phyloP scores from a whole-genome alignment of 139 green algal species.

The Nannochloris sp. region DNA sequence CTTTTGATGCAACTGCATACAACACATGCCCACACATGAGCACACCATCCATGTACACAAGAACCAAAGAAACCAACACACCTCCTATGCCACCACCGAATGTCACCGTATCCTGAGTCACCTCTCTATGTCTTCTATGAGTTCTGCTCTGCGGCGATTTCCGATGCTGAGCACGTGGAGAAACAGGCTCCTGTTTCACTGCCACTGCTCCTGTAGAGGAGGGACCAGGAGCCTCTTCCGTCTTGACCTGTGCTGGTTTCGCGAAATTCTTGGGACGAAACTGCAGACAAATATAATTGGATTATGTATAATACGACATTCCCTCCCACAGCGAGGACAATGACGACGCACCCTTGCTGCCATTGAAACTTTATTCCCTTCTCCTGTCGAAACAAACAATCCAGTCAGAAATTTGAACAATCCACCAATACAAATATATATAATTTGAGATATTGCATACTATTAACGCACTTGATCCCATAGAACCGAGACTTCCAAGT shows the following conservation, averaged over 20 bases:
- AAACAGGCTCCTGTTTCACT: background rate
- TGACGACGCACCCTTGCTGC: background rate
- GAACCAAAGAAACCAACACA: background rate
- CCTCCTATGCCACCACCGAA: slow-evolving; percentile 9
- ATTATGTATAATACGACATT: too few relatives aligned
- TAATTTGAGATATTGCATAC: too few relatives aligned
- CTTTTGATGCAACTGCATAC: background rate
- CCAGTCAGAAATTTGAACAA: background rate
- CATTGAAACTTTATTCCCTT: background rate
- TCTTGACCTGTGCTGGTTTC: background rate
- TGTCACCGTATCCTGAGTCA: background rate
- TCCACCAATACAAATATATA: too few relatives aligned
- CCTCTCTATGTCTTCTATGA: background rate
- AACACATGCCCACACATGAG: too few relatives aligned
- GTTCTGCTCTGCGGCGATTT: background rate
- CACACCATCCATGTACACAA: background rate
- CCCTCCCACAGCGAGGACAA: too few relatives aligned
- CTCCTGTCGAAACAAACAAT: background rate
- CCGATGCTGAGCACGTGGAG: background rate
- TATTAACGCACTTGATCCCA: too few relatives aligned
- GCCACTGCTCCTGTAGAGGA: background rate
- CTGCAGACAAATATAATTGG: background rate
- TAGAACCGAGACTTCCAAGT: too few relatives aligned
- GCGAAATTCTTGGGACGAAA: slow-evolving; percentile 10
- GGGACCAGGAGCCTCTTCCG: background rate